Evolutionary conservation across 352 stramenopile genomes (phyloP).

Genomic region (Pythium brassicae): DNA sequence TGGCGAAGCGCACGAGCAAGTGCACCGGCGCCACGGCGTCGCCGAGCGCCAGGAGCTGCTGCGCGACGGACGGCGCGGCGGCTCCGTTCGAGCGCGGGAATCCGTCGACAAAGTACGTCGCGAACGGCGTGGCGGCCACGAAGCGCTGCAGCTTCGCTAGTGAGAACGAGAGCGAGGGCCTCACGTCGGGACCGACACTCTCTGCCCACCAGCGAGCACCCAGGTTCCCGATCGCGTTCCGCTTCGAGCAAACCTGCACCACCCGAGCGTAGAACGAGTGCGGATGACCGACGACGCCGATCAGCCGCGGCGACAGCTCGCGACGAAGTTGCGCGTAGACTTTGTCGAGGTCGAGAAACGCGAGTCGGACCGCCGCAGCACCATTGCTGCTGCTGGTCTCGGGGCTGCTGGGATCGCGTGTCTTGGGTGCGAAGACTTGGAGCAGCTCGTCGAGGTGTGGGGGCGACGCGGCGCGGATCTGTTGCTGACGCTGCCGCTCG

Average conservation of each 20-base stretch:
- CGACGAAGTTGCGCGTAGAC: constrained; percentile 8
- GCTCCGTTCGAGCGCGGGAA: constrained; percentile 21
- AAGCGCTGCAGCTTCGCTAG: constrained; percentile 15
- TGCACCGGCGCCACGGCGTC: constrained; percentile 17
- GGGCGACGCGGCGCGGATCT: constrained; percentile 22
- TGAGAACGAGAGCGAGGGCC: neutral
- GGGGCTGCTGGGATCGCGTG: too few species aligned
- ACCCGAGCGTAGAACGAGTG: constrained; percentile 40
- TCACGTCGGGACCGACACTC: neutral
- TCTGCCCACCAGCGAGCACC: neutral
- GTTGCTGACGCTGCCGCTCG: constrained; percentile 15
- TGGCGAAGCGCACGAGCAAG: constrained; percentile 31
- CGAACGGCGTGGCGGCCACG: constrained; percentile 18
- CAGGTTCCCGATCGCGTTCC: constrained; percentile 1
- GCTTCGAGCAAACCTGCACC: constrained; percentile 11
- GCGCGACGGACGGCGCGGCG: constrained; percentile 31
- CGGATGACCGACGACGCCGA: constrained; percentile 34
- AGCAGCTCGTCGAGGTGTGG: constrained; percentile 30
- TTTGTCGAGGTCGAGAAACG: constrained; percentile 13
- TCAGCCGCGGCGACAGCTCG: constrained; percentile 21
- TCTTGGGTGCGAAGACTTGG: constrained; percentile 13
- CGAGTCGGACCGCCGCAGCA: neutral
- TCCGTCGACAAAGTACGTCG: constrained; percentile 32
- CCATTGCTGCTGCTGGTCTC: too few species aligned
- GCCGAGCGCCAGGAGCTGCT: constrained; percentile 46